A percentile compares a stretch with the other conserved stretches of the same genome.
phyloP scores from a whole-genome alignment of 108 stramenopile genomes.

The Nitzschia putrida region DNA sequence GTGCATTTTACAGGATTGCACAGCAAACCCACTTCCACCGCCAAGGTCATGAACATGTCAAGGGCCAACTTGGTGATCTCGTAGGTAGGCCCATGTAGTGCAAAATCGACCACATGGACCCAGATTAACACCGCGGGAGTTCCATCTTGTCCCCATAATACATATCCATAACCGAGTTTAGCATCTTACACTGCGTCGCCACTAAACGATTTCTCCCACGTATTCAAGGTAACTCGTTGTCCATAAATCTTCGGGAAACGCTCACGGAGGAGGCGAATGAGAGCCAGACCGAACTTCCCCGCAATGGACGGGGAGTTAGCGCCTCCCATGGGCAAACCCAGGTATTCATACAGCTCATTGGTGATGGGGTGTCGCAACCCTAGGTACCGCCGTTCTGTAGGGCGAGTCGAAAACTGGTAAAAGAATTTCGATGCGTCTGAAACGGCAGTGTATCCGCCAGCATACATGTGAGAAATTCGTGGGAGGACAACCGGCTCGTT shows the following conservation, averaged over 20 bases:
- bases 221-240: background rate
- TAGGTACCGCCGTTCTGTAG: slow-evolving; percentile 4
- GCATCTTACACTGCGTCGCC: background rate
- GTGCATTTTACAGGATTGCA: background rate
- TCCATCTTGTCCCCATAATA: background rate
- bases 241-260: background rate
- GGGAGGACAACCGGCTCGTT: background rate
- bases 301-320: slow-evolving; percentile 6
- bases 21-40: background rate
- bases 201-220: no score
- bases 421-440: slow-evolving; percentile 4
- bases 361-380: slow-evolving; percentile 1
- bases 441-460: slow-evolving; percentile 3
- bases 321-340: slow-evolving; percentile 17
- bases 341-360: background rate
- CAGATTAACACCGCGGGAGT: background rate
- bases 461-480: background rate
- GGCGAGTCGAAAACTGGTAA: background rate
- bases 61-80: background rate
- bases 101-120: background rate
- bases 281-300: slow-evolving; percentile 11
- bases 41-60: background rate
- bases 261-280: slow-evolving; percentile 7
- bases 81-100: background rate
- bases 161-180: background rate